Percentiles rank a stretch among this genome's conserved stretches.
These are phyloP conservation scores for Xylaria sp. DNA, from an alignment of 2,329 filamentous ascomycete species.

Conservation along the genomic window DNA sequence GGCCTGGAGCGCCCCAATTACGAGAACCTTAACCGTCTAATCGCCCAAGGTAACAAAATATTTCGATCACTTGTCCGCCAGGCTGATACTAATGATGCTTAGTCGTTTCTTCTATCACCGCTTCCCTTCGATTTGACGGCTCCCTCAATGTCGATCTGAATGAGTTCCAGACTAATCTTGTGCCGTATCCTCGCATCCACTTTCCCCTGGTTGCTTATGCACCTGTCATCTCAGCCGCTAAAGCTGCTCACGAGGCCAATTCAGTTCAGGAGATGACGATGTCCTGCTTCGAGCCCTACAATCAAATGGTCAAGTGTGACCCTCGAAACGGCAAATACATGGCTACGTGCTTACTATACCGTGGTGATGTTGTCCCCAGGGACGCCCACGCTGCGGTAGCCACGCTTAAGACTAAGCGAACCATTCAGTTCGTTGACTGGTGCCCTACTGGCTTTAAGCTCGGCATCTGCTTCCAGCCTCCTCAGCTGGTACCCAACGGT, in stretches of 20 bases:
- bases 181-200: conserved; percentile 98
- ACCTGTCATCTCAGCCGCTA: conserved; percentile 92
- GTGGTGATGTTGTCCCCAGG: conserved; percentile 97
- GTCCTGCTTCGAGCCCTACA: conserved; percentile 99
- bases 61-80: background rate
- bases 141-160: conserved; percentile 99
- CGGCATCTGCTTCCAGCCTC: conserved; percentile 99
- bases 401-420: conserved; percentile 98
- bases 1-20: conserved; percentile 97
- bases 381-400: conserved; percentile 93
- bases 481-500: conserved; percentile 94
- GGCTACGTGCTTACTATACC: conserved; percentile 98
- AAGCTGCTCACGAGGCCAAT: conserved; percentile 98
- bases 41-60: conserved; percentile 80
- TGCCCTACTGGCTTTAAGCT: conserved; percentile 99
- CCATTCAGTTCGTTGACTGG: conserved; percentile 99
- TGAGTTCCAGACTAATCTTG: conserved; percentile 99
- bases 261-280: conserved; percentile 98
- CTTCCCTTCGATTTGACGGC: conserved; percentile 97
- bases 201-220: conserved; percentile 98
- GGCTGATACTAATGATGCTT: conserved; percentile 47
- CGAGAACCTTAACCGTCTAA: conserved; percentile 98
- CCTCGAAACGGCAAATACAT: conserved; percentile 99
- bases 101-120: conserved; percentile 99
- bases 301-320: conserved; percentile 99